Evolutionary conservation across 768 basidiomycete species (phyloP).

Genomic region (Leccinum fibrillosum): DNA sequence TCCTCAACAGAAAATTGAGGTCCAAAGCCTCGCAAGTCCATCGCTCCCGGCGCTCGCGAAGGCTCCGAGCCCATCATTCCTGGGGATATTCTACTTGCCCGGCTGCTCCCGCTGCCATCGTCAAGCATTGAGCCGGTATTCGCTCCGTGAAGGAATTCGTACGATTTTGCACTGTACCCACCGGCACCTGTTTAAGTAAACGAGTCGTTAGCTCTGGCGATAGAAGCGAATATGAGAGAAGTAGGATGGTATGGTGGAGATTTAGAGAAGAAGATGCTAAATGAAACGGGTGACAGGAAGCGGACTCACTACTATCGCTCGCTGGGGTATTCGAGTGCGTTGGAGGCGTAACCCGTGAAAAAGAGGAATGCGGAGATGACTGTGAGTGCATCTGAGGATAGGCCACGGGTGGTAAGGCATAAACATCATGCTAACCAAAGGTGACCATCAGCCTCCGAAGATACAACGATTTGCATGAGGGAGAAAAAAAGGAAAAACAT

Average conservation of each 20-base stretch:
- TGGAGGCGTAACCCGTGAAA: slow-evolving; percentile 23
- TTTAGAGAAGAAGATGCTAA: neutral
- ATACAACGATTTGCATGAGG: neutral
- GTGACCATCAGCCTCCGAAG: neutral
- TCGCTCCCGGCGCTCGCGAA: slow-evolving; percentile 8
- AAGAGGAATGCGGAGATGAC: slow-evolving; percentile 19
- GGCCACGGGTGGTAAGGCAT: neutral
- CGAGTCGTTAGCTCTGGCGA: neutral
- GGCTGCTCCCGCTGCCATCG: slow-evolving; percentile 9
- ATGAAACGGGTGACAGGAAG: neutral
- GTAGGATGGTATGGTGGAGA: neutral
- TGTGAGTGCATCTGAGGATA: slow-evolving; percentile 9
- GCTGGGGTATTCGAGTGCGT: slow-evolving; percentile 24
- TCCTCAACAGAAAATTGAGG: neutral
- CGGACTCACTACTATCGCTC: slow-evolving; percentile 28
- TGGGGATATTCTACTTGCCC: slow-evolving; percentile 13
- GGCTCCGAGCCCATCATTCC: slow-evolving; percentile 10
- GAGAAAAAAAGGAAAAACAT: neutral
- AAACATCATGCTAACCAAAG: slow-evolving; percentile 15
- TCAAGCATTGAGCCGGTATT: slow-evolving; percentile 21
- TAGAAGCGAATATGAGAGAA: neutral
- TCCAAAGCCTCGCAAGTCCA: neutral
- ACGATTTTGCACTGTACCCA: slow-evolving; percentile 20
- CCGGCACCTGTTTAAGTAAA: slow-evolving; percentile 13
- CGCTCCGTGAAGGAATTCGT: slow-evolving; percentile 19